These are phyloP conservation scores for Lachnellula subtilissima DNA, from an alignment of 2,329 filamentous ascomycete genomes.

Conservation along the genomic window DNA sequence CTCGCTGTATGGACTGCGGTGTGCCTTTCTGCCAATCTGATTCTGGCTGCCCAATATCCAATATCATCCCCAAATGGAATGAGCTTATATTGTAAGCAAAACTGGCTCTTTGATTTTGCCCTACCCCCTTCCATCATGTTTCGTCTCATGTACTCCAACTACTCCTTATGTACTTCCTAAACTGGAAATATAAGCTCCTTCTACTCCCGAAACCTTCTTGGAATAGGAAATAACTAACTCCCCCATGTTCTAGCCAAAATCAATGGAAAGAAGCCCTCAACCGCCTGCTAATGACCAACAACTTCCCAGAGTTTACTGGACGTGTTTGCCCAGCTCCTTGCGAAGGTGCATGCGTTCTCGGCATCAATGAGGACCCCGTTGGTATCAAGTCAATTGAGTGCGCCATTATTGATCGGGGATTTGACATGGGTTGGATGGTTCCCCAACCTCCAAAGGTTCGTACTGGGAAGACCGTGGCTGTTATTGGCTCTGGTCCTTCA, in stretches of 20 bases:
- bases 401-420: conserved; percentile 94
- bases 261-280: conserved; percentile 90
- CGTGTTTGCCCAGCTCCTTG: conserved; percentile 96
- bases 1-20: conserved; percentile 98
- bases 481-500: conserved; percentile 88
- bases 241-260: no score
- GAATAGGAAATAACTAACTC: no score
- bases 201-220: no score
- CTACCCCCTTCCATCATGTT: no score
- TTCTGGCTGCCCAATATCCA: conserved; percentile 90
- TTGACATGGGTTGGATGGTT: conserved; percentile 98
- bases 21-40: conserved; percentile 98
- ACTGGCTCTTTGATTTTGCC: no score
- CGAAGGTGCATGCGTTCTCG: conserved; percentile 91
- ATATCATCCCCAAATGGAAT: conserved; percentile 98
- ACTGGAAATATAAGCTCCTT: no score
- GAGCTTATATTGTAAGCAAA: conserved; percentile 62
- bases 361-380: conserved; percentile 94
- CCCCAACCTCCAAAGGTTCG: conserved; percentile 72
- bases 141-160: no score
- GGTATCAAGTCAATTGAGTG: conserved; percentile 99
- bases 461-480: conserved; percentile 80
- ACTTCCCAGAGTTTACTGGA: conserved; percentile 96
- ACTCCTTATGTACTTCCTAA: no score
- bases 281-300: conserved; percentile 91